These are phyloP conservation scores for Yamadazyma jaroonii DNA, from an alignment of 1,139 yeast species.

Conservation along the genomic window DNA sequence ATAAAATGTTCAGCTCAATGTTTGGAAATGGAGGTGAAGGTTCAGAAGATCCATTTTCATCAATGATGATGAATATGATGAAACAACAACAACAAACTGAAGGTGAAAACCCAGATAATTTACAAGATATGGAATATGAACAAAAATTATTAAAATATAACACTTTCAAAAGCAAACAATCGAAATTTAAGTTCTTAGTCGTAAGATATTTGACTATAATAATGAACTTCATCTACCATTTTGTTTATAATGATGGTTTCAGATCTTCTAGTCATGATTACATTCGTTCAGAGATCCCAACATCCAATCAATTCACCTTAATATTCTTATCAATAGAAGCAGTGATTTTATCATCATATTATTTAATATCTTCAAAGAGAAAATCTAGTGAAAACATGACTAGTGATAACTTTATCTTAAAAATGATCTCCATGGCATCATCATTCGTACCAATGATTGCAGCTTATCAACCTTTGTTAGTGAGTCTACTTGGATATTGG, in stretches of 20 bases:
- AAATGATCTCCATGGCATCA: slow-evolving; percentile 30
- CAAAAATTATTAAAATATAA: slow-evolving; percentile 29
- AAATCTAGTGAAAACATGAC: slow-evolving; percentile 24
- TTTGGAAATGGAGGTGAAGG: slow-evolving; percentile 16
- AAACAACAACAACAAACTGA: slow-evolving; percentile 12
- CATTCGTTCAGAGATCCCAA: slow-evolving; percentile 15
- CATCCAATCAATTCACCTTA: slow-evolving; percentile 22
- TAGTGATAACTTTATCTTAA: slow-evolving; percentile 28
- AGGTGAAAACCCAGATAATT: slow-evolving; percentile 12
- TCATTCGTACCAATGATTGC: slow-evolving; percentile 37
- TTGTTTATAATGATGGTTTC: slow-evolving; percentile 21
- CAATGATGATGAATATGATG: slow-evolving; percentile 31
- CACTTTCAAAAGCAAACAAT: slow-evolving; percentile 30
- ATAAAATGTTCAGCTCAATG: slow-evolving; percentile 33
- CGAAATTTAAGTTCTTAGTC: slow-evolving; percentile 32
- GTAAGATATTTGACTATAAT: slow-evolving; percentile 26
- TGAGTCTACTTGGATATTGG: slow-evolving; percentile 34
- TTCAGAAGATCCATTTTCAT: slow-evolving; percentile 25
- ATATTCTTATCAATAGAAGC: slow-evolving; percentile 34
- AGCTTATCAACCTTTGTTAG: slow-evolving; percentile 27
- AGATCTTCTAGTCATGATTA: slow-evolving; percentile 29
- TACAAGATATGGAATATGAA: slow-evolving; percentile 27
- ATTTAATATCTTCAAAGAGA: slow-evolving; percentile 24
- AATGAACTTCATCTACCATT: slow-evolving; percentile 37
- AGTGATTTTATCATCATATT: slow-evolving; percentile 33